A percentile compares a stretch with the other conserved stretches of the same genome.
phyloP scores from a whole-genome alignment of 2,329 filamentous ascomycete genomes.

The Sarocladium oryzae region DNA sequence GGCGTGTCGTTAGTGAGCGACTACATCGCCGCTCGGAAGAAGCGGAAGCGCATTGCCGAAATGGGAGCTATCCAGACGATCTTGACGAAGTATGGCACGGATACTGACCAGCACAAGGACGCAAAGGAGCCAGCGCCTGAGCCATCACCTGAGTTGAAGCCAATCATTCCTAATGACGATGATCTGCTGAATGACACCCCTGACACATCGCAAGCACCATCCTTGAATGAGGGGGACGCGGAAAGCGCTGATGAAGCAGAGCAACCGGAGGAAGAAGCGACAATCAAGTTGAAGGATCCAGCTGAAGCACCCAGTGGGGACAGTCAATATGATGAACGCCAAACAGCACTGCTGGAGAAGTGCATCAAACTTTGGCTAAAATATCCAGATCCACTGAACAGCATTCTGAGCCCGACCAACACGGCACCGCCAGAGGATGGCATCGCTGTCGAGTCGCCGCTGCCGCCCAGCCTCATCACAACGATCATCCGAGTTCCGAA shows the following conservation, averaged over 20 bases:
- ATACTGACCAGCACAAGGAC: constrained; percentile 31
- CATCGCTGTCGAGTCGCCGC: constrained; percentile 37
- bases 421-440: constrained; percentile 66
- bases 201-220: constrained; percentile 40
- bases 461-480: constrained; percentile 61
- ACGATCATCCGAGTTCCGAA: constrained; percentile 74
- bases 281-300: constrained; percentile 15
- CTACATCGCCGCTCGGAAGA: constrained; percentile 69
- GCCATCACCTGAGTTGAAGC: constrained; percentile 26
- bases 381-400: constrained; percentile 49
- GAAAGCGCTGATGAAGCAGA: constrained; percentile 18
- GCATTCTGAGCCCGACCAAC: constrained; percentile 52
- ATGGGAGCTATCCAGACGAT: constrained; percentile 68
- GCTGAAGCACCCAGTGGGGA: constrained; percentile 14
- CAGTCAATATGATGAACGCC: constrained; percentile 39
- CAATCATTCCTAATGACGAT: constrained; percentile 45
- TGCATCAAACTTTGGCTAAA: constrained; percentile 60
- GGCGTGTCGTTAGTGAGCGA: constrained; percentile 89
- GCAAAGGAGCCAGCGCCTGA: constrained; percentile 32
- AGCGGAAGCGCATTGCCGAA: constrained; percentile 67
- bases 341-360: constrained; percentile 43
- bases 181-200: constrained; percentile 53
- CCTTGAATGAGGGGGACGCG: constrained; percentile 20
- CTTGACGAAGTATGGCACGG: constrained; percentile 51
- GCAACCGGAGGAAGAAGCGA: constrained; percentile 13